Conservation (phyloP, 2,329 filamentous ascomycete species). For the Akanthomyces muscarius region DNA sequence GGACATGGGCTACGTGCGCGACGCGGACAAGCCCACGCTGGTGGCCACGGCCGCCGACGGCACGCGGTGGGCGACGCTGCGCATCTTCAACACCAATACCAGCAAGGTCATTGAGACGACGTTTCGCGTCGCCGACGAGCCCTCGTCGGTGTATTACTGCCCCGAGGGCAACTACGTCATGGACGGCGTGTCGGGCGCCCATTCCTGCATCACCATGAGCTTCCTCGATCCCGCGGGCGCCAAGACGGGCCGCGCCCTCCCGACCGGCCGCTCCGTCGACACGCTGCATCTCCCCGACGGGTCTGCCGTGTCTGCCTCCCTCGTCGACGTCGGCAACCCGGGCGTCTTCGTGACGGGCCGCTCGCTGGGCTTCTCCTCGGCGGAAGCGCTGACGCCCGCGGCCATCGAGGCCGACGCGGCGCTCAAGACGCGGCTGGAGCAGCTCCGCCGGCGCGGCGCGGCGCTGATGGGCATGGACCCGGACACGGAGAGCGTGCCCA, state of each 20-base stretch:
- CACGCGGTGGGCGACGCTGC: constrained; percentile 43
- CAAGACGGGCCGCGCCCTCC: constrained; percentile 51
- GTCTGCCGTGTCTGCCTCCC: constrained; percentile 43
- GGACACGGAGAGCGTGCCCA: constrained; percentile 50
- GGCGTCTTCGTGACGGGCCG: constrained; percentile 51
- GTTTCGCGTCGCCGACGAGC: constrained; percentile 47
- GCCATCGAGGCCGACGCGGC: constrained; percentile 44
- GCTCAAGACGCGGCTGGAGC: constrained; percentile 47
- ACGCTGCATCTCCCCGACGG: constrained; percentile 36
- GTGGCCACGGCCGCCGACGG: constrained; percentile 24
- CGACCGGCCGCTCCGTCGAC: constrained; percentile 53
- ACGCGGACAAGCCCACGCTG: constrained; percentile 10
- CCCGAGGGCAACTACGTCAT: constrained; percentile 53
- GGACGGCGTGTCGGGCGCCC: constrained; percentile 59
- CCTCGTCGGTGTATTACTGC: constrained; percentile 21
- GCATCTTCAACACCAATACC: constrained; percentile 70
- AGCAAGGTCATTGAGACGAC: constrained; percentile 56
- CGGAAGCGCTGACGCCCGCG: constrained; percentile 49
- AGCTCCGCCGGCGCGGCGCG: constrained; percentile 54
- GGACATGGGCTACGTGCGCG: constrained; percentile 29
- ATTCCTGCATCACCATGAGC: constrained; percentile 53
- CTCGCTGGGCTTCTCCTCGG: constrained; percentile 35
- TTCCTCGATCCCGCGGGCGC: constrained; percentile 61
- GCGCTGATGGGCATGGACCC: constrained; percentile 58
- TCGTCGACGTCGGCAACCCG: constrained; percentile 62